A percentile compares a stretch with the other conserved stretches of the same genome.
Evolutionary conservation across 768 basidiomycete species (phyloP).

Genomic region (Phallus indusiatus): DNA sequence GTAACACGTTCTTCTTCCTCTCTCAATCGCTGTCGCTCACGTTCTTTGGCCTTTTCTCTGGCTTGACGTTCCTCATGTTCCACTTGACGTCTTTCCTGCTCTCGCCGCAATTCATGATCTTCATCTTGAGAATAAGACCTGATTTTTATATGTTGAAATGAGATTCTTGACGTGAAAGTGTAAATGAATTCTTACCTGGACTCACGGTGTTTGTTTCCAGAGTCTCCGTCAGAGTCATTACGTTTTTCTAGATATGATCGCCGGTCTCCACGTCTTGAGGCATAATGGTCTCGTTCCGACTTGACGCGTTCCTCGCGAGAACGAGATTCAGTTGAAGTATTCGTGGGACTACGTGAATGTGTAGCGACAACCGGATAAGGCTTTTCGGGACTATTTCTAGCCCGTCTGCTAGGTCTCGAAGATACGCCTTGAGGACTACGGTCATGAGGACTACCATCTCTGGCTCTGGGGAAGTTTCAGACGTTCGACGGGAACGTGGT

Average conservation of each 20-base stretch:
- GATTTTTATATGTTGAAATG: neutral
- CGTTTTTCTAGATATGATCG: neutral
- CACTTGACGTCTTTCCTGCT: neutral
- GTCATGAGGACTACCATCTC: constrained; percentile 2
- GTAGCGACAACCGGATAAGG: neutral
- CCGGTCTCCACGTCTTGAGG: neutral
- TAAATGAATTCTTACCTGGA: neutral
- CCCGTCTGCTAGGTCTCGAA: neutral
- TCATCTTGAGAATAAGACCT: neutral
- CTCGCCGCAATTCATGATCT: neutral
- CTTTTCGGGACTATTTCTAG: constrained; percentile 2
- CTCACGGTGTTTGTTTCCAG: neutral
- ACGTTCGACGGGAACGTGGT: constrained; percentile 1
- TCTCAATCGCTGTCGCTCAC: neutral
- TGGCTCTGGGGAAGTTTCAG: constrained; percentile 5
- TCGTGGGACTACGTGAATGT: neutral
- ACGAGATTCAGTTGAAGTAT: constrained; percentile 1
- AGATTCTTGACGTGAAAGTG: neutral
- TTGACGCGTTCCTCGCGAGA: neutral
- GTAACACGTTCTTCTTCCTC: constrained; percentile 1
- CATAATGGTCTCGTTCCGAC: neutral
- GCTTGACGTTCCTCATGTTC: neutral
- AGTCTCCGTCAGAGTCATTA: neutral
- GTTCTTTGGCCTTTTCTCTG: neutral
- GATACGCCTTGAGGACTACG: neutral